Base-by-base conservation (phyloP, 257 asterid genomes). In the Euphrasia confusa region DNA sequence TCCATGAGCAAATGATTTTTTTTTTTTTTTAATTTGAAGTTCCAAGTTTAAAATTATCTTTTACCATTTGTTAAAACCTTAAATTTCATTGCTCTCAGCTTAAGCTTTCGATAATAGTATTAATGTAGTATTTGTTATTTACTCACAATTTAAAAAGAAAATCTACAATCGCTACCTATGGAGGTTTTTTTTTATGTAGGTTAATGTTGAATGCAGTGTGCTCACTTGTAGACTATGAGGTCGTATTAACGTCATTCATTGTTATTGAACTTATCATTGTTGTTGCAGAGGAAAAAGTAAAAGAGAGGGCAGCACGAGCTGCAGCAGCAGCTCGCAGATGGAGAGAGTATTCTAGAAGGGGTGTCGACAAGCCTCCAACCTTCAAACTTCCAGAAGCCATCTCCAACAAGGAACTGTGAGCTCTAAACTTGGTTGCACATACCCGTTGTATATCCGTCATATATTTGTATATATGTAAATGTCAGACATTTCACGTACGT, bases 251-350 rank as follows among this genome's bases (percentile, higher is more conserved):
- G 49, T 42, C 14, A 14, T 10, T 42, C 57, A 11, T 18, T 26
- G 21, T 13, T 32, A 53, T 14, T 13, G 11, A 39, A 35, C 17
- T 37, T 54, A 57, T 26, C 7, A 27, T 17, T 58, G 57, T 65
- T 55, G 66, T 60, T 72, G 66, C 90, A 84, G 98, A 88, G 73
- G 96, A 83, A 68, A 85, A 83, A 68, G 82, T 72, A 61, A 79
- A 79, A 52, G 95, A 92, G 79, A 76, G 93, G 74, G 84, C 89
- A 3, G 74, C 77, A 21, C 79, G 93, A 76, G 91, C 97, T 35
- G 98, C 98, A 7, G 96, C 96, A 10, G 99, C 99, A 24, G 79
- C 99, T 66, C 93, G 96, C 21, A 75, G 95, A 74, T 93, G 99
- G 99, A 81, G 99, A 73, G 99, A 93, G 72, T 89, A 93, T 72